Evolutionary conservation across 2,329 filamentous ascomycete species (phyloP).

Genomic region (Aspergillus sp.): DNA sequence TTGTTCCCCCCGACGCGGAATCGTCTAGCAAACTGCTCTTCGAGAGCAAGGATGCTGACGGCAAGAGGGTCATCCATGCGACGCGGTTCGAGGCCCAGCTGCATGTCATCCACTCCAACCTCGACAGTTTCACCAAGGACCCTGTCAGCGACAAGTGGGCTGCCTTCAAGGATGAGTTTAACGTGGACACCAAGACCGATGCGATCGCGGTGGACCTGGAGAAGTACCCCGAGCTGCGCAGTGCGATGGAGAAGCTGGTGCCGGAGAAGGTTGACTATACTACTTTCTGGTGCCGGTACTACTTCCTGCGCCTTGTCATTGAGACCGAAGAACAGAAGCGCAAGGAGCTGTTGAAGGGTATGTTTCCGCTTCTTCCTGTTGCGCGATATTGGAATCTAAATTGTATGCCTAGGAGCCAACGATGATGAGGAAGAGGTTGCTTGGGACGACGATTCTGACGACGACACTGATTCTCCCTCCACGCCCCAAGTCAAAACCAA

Average conservation of each 20-base stretch:
- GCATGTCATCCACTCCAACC: slow-evolving; percentile 86
- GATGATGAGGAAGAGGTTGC: slow-evolving; percentile 71
- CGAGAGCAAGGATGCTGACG: slow-evolving; percentile 85
- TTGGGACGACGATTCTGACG: slow-evolving; percentile 71
- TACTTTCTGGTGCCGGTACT: slow-evolving; percentile 92
- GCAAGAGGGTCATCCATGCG: slow-evolving; percentile 91
- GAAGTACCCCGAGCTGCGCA: slow-evolving; percentile 79
- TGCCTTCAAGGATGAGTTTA: slow-evolving; percentile 70
- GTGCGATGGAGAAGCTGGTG: slow-evolving; percentile 94
- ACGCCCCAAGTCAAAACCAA: slow-evolving; percentile 44
- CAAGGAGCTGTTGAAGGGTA: slow-evolving; percentile 88
- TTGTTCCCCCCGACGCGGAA: slow-evolving; percentile 67
- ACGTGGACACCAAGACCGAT: slow-evolving; percentile 79
- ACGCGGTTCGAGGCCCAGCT: slow-evolving; percentile 93
- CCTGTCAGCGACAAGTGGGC: slow-evolving; percentile 73
- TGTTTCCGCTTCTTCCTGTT: slow-evolving; percentile 23
- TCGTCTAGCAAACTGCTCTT: slow-evolving; percentile 69
- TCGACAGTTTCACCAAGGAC: slow-evolving; percentile 80
- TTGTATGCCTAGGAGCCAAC: slow-evolving; percentile 34
- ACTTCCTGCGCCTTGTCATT: slow-evolving; percentile 88
- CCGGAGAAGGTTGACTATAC: slow-evolving; percentile 86
- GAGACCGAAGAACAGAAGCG: slow-evolving; percentile 89
- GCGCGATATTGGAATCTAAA: slow-evolving; percentile 2
- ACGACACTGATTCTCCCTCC: slow-evolving; percentile 44
- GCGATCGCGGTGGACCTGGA: slow-evolving; percentile 79